Base-by-base conservation (phyloP, 345 rosid genomes). In the Chamaenerion angustifolium region DNA sequence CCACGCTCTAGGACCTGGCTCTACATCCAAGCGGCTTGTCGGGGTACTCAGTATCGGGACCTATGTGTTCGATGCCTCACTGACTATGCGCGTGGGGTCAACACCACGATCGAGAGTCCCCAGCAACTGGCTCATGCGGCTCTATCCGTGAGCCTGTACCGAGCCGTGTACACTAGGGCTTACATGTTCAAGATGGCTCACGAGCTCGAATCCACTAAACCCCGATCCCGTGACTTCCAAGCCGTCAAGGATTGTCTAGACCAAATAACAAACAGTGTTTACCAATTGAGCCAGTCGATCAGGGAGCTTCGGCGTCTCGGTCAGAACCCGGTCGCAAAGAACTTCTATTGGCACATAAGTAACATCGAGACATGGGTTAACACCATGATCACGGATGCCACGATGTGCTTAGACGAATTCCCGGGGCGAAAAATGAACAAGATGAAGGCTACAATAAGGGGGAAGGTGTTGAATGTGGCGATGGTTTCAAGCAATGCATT, bases 401-500 rank as follows among this genome's bases (percentile, higher is more conserved):
- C 49, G 55, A 56, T 63, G 31, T 89, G 97, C 51, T 51, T 66
- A 1, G 77, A 70, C 15, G 68, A 74, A 48, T 75, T 83, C 27
- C 81, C 78, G 0, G 87, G 78, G 19, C 65, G 46, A 11, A 70
- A 60, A 40, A 79, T 76, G 82, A 71, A 79, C 50, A 90, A 83
- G 57, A 47, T 80, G 40, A 83, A 71, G 66, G 94, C 95, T 23
- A 69, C 79, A 2, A 76, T 83, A 41, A 90, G 72, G 66, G 81
- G 76, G 11, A 83, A 75, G 66, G 88, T 86, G 47, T 54, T 76
- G 84, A 80, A 90, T 25, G 76, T 83, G 55, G 95, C 75, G 31
- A 83, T 86, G 68, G 63, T 76, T 23, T 68, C 90, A 0, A 83
- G 97, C 70, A 90, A 83, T 46, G 94, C 95, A 1, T 68, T 90